phyloP scores from a whole-genome alignment of 2,329 filamentous ascomycete genomes.

The Didymella pinodella region DNA sequence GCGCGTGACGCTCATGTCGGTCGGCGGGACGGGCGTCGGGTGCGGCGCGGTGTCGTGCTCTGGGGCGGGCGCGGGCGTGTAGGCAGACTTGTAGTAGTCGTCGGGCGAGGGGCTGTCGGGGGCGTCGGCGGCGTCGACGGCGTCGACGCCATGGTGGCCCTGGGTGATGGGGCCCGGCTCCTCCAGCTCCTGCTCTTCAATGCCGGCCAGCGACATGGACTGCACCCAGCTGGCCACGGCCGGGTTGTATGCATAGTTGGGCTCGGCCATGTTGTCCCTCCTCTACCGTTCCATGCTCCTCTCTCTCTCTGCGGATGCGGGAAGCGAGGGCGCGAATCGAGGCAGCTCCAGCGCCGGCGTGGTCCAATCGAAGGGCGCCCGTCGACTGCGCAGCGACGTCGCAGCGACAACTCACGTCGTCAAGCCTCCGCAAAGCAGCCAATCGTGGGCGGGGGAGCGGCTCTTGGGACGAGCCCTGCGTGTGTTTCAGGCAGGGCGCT shows the following conservation, averaged over 20 bases:
- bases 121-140: slow-evolving; percentile 19
- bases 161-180: neutral
- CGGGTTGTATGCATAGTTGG: slow-evolving; percentile 45
- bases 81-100: slow-evolving; percentile 43
- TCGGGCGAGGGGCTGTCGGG: slow-evolving; percentile 38
- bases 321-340: slow-evolving; percentile 40
- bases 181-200: slow-evolving; percentile 20
- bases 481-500: slow-evolving; percentile 17
- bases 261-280: slow-evolving; percentile 42
- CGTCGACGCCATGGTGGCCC: neutral
- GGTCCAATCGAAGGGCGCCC: slow-evolving; percentile 16
- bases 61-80: slow-evolving; percentile 23
- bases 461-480: slow-evolving; percentile 16
- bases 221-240: slow-evolving; percentile 47
- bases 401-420: slow-evolving; percentile 19
- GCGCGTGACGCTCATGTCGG: slow-evolving; percentile 34
- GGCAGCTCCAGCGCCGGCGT: slow-evolving; percentile 27
- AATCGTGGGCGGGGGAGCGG: slow-evolving; percentile 12
- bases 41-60: slow-evolving; percentile 22
- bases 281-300: slow-evolving; percentile 40
- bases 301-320: slow-evolving; percentile 24
- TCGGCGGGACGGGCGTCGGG: slow-evolving; percentile 16
- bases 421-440: slow-evolving; percentile 18
- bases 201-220: slow-evolving; percentile 42
- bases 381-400: slow-evolving; percentile 4